These are phyloP conservation scores for Tagetes erecta DNA, from an alignment of 129 eudicot genomes.

Conservation along the genomic window DNA sequence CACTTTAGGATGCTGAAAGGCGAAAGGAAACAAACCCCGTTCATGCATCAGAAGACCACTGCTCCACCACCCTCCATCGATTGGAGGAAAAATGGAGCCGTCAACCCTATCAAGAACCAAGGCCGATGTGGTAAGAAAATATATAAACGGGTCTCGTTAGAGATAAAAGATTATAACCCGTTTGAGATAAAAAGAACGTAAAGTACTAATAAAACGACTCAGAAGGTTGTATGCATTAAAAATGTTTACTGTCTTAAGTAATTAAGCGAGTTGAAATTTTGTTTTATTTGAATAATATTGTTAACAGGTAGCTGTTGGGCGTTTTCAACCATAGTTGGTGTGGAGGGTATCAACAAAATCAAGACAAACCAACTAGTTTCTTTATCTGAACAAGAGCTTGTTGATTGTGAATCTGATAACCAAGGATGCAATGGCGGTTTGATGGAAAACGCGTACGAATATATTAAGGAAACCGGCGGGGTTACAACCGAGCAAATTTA, in stretches of 20 bases:
- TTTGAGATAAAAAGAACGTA: no score
- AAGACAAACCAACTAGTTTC: constrained; percentile 65
- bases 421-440: constrained; percentile 80
- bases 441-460: constrained; percentile 76
- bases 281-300: not conserved
- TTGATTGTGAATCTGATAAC: constrained; percentile 69
- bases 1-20: constrained; percentile 67
- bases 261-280: not conserved
- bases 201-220: not conserved
- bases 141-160: not conserved
- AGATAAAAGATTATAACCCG: not conserved
- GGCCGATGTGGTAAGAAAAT: constrained; percentile 64
- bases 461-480: constrained; percentile 66
- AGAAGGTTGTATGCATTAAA: not conserved
- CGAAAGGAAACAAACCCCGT: constrained; percentile 40
- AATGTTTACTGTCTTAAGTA: not conserved
- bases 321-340: constrained; percentile 83
- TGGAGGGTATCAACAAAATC: constrained; percentile 86
- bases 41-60: constrained; percentile 55
- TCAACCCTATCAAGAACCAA: constrained; percentile 79
- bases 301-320: constrained; percentile 90
- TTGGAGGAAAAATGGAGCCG: constrained; percentile 84
- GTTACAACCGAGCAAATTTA: constrained; percentile 60
- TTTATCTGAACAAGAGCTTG: constrained; percentile 86
- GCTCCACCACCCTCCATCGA: constrained; percentile 63